Base-by-base conservation (phyloP, 2,329 filamentous ascomycete genomes). In the Beauveria scarabaeidicola region DNA sequence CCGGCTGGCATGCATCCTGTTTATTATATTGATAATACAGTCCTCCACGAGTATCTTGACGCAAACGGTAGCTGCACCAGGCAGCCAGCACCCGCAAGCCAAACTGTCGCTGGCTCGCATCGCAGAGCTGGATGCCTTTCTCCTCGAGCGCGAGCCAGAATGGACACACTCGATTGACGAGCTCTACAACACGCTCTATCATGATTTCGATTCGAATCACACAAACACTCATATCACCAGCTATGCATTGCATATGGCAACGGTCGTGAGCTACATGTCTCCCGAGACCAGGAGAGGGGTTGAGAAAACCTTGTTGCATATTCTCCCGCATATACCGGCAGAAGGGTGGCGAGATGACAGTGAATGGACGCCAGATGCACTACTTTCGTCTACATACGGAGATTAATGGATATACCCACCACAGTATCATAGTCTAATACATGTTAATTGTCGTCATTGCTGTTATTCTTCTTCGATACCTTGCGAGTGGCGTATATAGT, bases 321-420 rank as follows among this genome's bases (percentile, higher is more conserved):
- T 58, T 17, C 47, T 52, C 9, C 56, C 44, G 3, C 56, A 58
- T 27, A 17, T 51, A 7, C 56, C 56, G 2, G 44, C 56, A 10
- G 3, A n/a, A 10, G 36, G 21, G 11, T 52, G 44, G 56, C 29
- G 25, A n/a, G 23, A 25, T 17, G 25, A 41, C 6, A 21, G 21
- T 17, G 46, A 58, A 9, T 58, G 44, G 44, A 51, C 46, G 8
- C 46, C 56, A 8, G 56, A 51, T 17, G 47, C n/a, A 13, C 11
- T 58, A n/a, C 56, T 58, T 5, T 58, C 56, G 4, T 51, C 56
- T 4, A 58, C 41, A 29, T 19, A 51, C 13, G 56, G 56, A 32
- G 56, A 58, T 43, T 58, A 52, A 47, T 21, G 3, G 10, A 36
- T 15, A 15, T 36, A 46, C 10, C 17, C 5, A 44, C 29, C 3